Evolutionary conservation across 371 early-diverging fungal species (phyloP).

Genomic region (Coemansia sp.): DNA sequence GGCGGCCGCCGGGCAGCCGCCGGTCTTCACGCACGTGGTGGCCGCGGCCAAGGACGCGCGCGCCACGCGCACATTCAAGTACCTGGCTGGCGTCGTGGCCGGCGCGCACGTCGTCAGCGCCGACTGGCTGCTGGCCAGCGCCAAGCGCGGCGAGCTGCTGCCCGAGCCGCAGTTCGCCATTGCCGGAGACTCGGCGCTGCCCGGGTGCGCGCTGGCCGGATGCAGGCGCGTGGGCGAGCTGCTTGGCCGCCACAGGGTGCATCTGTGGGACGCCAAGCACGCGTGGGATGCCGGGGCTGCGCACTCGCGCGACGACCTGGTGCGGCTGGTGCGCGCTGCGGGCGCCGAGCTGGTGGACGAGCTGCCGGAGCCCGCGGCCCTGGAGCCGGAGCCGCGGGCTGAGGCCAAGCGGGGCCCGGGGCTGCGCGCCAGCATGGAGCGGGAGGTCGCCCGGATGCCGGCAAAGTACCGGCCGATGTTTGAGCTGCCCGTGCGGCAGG

Average conservation of each 20-base stretch:
- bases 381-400: neutral
- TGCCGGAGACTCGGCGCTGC: constrained; percentile 32
- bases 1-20: neutral
- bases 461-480: constrained; percentile 22
- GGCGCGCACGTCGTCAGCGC: constrained; percentile 32
- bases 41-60: constrained; percentile 12
- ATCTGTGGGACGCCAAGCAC: constrained; percentile 16
- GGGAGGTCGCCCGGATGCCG: constrained; percentile 8
- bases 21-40: constrained; percentile 37
- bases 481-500: constrained; percentile 8
- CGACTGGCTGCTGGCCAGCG: constrained; percentile 39
- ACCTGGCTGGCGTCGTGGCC: constrained; percentile 32
- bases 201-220: neutral
- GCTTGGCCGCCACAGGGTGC: constrained; percentile 11
- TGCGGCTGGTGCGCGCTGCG: constrained; percentile 8
- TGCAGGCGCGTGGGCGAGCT: constrained; percentile 5
- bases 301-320: constrained; percentile 16
- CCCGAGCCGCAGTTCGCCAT: constrained; percentile 16
- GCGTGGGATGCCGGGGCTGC: constrained; percentile 7
- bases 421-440: neutral
- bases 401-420: neutral
- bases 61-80: constrained; percentile 46
- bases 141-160: constrained; percentile 3
- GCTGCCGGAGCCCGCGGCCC: neutral
- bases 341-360: constrained; percentile 20